phyloP scores from a whole-genome alignment of 306 rosid genomes.

The Lotus japonicus region DNA sequence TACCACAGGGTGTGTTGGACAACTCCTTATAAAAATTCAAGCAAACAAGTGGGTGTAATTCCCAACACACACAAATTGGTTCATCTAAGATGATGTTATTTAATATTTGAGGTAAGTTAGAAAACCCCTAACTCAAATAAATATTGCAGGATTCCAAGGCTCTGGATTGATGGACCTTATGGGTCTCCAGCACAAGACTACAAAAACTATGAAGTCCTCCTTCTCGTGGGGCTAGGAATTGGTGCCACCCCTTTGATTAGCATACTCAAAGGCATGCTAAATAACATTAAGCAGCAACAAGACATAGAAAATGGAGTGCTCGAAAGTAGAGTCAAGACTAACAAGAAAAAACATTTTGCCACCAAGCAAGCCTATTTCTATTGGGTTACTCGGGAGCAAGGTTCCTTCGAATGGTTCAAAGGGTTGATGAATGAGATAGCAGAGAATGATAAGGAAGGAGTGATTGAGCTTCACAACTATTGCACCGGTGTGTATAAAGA shows the following conservation, averaged over 20 bases:
- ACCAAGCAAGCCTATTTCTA: slow-evolving; percentile 79
- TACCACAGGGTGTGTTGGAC: too few species aligned
- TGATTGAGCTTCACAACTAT: slow-evolving; percentile 73
- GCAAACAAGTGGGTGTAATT: too few species aligned
- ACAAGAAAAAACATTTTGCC: slow-evolving; percentile 50
- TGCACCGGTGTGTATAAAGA: slow-evolving; percentile 86
- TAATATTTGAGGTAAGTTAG: too few species aligned
- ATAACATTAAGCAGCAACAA: slow-evolving; percentile 58
- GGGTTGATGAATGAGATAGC: slow-evolving; percentile 82
- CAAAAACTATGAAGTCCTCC: slow-evolving; percentile 73
- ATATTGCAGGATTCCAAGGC: slow-evolving; percentile 68
- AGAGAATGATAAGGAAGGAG: slow-evolving; percentile 54
- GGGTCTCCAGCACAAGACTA: slow-evolving; percentile 97
- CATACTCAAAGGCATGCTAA: slow-evolving; percentile 77
- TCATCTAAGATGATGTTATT: too few species aligned
- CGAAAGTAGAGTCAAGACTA: slow-evolving; percentile 24
- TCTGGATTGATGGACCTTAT: slow-evolving; percentile 71
- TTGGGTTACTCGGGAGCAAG: slow-evolving; percentile 87
- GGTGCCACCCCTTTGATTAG: slow-evolving; percentile 89
- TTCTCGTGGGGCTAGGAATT: slow-evolving; percentile 81
- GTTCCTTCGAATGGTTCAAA: slow-evolving; percentile 83
- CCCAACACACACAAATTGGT: too few species aligned
- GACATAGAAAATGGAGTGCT: slow-evolving; percentile 37
- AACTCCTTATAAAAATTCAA: too few species aligned
- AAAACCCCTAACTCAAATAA: not conserved